These are phyloP conservation scores for Macrophomina pseudophaseolina DNA, from an alignment of 2,329 filamentous ascomycete species.

Conservation along the genomic window DNA sequence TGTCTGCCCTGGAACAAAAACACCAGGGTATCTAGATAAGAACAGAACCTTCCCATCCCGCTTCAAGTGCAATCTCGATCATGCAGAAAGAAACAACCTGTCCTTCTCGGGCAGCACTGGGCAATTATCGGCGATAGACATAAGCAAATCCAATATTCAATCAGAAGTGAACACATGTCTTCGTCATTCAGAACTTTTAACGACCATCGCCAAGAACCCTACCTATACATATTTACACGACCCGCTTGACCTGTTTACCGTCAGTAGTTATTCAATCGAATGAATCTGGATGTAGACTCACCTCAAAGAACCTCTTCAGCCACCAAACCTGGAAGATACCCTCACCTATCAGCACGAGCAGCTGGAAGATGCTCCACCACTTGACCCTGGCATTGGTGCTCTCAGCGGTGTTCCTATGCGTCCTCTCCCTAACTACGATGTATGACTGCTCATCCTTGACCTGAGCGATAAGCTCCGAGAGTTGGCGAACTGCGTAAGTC, in stretches of 20 bases:
- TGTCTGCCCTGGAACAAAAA: background rate
- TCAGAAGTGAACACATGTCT: slow-evolving; percentile 16
- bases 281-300: slow-evolving; percentile 43
- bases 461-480: slow-evolving; percentile 84
- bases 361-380: slow-evolving; percentile 99
- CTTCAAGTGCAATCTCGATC: background rate
- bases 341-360: slow-evolving; percentile 85
- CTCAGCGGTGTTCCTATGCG: slow-evolving; percentile 97
- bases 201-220: slow-evolving; percentile 6
- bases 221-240: slow-evolving; percentile 52
- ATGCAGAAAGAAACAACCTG: background rate
- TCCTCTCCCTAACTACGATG: slow-evolving; percentile 89
- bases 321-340: slow-evolving; percentile 99
- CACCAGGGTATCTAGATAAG: slow-evolving; percentile 15
- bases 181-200: slow-evolving; percentile 23
- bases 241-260: slow-evolving; percentile 62
- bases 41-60: background rate
- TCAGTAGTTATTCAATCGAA: slow-evolving; percentile 33
- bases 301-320: slow-evolving; percentile 97
- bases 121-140: background rate
- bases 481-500: slow-evolving; percentile 68
- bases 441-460: slow-evolving; percentile 99
- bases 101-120: background rate
- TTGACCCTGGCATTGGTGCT: slow-evolving; percentile 97
- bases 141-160: background rate